Percentiles rank a stretch among this genome's conserved stretches.
Evolutionary conservation across 23 red algal species (phyloP).

Genomic region (Gracilaria caudata): DNA sequence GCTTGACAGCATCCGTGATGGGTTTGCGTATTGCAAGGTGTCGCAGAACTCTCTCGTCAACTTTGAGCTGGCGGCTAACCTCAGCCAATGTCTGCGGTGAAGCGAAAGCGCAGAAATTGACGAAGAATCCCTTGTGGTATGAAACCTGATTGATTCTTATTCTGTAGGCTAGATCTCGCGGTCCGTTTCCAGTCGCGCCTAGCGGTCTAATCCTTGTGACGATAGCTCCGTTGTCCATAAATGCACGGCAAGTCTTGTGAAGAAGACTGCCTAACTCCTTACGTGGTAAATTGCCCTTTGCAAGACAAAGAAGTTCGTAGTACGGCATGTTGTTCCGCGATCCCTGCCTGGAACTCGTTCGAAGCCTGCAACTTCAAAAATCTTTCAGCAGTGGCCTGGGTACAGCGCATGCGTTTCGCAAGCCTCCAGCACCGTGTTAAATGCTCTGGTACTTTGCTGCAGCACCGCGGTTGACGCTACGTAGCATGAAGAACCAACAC

Average conservation of each 20-base stretch:
- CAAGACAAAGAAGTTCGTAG: slow-evolving; percentile 76
- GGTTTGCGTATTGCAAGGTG: slow-evolving; percentile 36
- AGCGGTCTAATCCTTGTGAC: slow-evolving; percentile 61
- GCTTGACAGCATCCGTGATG: slow-evolving; percentile 9
- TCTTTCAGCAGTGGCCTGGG: not conserved
- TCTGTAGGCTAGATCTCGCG: slow-evolving; percentile 68
- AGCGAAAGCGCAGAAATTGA: slow-evolving; percentile 70
- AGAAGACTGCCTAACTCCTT: slow-evolving; percentile 45
- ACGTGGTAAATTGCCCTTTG: slow-evolving; percentile 40
- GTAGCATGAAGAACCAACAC: too few species aligned
- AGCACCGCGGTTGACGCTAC: too few species aligned
- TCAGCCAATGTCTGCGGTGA: slow-evolving; percentile 60
- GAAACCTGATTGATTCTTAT: slow-evolving; percentile 72
- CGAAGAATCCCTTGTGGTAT: slow-evolving; percentile 56
- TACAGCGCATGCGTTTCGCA: too few species aligned
- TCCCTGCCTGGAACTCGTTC: not conserved
- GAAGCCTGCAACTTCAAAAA: too few species aligned
- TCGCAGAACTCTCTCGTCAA: slow-evolving; percentile 66
- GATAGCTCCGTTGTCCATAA: slow-evolving; percentile 56
- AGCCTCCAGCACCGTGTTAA: too few species aligned
- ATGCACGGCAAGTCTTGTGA: slow-evolving; percentile 61
- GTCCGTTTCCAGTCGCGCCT: slow-evolving; percentile 54
- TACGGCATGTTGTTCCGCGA: slow-evolving; percentile 55
- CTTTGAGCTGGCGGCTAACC: slow-evolving; percentile 55
- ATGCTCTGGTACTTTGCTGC: too few species aligned